Base-by-base conservation (phyloP, 495 filamentous ascomycete genomes). In the Penicillium maclennaniae region DNA sequence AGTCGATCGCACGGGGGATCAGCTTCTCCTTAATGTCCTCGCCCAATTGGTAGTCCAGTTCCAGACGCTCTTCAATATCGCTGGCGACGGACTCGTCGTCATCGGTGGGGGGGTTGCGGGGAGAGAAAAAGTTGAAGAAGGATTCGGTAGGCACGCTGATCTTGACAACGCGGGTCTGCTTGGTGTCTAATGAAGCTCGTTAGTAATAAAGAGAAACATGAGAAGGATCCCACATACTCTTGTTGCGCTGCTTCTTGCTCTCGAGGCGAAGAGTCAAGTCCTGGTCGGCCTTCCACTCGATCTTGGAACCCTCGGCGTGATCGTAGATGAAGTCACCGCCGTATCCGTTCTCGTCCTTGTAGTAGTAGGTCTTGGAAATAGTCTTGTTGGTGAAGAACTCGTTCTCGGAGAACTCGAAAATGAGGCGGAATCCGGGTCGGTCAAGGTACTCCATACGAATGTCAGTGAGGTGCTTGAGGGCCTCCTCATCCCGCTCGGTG, bases 1-100 rank as follows among this genome's bases (percentile, higher is more conserved):
- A 99, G 72, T 97, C 95, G 64, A 99, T 92, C 16, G 95, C 95
- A 62, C 91, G 92, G 49, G 95, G 95, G 61, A 99, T 99, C 53
- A 99, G 81, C 75, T 99, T 99, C 81, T 99, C 95, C 79, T 99
- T 99, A 71, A 99, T 97, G 69, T 99, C 95, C 75, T 99, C 95
- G 49, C 95, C 95, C 43, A 99, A 87, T 70, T 96, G 92, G 69
- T 99, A 99, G 71, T 99, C 95, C 46, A 99, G 85, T 76, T 99
- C 95, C 23, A 99, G 81, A 54, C 95, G 92, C 77, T 96, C 92
- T 77, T 97, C 95, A 54, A 99, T 95, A 65, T 97, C 95, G 37
- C 83, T 86, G 34, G 86, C 81, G 49, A 87, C 83, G 55, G 95
- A 91, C 47, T 91, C 87, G 48, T 85, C 82, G 40, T 84, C 83